phyloP scores from a whole-genome alignment of 2,329 filamentous ascomycete species.

The Colletotrichum navitas region DNA sequence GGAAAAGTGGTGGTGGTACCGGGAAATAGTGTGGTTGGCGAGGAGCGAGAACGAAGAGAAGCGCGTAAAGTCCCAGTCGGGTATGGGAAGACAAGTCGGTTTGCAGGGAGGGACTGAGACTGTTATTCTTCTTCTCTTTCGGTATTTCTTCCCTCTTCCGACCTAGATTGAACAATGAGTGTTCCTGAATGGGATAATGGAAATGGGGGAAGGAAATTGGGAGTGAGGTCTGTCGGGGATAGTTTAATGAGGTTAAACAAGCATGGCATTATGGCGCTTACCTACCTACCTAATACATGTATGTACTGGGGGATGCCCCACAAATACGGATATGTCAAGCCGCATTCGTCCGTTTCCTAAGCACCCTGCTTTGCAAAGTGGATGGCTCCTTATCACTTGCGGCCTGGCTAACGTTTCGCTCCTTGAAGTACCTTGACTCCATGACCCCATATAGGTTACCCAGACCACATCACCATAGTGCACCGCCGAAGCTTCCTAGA shows the following conservation, averaged over 20 bases:
- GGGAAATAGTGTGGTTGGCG: background rate
- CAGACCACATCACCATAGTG: background rate
- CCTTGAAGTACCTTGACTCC: background rate
- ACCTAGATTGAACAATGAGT: background rate
- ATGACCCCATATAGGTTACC: background rate
- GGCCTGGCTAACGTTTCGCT: background rate
- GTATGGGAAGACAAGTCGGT: background rate
- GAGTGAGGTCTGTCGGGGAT: conserved; percentile 16
- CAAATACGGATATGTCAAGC: conserved; percentile 3
- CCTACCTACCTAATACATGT: background rate
- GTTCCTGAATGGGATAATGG: conserved; percentile 17
- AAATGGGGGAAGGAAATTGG: conserved; percentile 17
- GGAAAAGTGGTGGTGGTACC: background rate
- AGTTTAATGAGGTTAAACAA: conserved; percentile 22
- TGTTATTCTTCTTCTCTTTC: background rate
- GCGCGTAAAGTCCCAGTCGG: background rate
- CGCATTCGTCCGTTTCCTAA: background rate
- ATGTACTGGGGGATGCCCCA: background rate
- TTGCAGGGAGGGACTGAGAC: no score
- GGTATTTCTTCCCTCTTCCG: background rate
- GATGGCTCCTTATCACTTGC: background rate
- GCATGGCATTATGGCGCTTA: conserved; percentile 10
- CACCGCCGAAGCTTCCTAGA: background rate
- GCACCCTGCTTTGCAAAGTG: background rate
- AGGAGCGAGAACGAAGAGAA: background rate